Evolutionary conservation across 495 filamentous ascomycete genomes (phyloP), one percentile per base, ranked within the genome.

Genomic region (Penicillium robsamsonii): DNA sequence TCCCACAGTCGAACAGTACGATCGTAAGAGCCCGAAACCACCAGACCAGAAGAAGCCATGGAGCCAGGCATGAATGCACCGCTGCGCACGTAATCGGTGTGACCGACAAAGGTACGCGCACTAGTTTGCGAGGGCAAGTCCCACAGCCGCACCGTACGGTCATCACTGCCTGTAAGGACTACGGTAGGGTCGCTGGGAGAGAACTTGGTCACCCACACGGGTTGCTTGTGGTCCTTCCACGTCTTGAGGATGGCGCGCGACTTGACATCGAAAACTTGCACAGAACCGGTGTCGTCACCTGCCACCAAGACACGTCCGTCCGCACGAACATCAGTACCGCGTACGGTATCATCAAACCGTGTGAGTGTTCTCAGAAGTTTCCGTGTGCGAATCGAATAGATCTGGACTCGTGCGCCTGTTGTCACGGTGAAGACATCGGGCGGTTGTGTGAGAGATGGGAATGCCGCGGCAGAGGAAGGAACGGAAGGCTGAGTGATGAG

Each of bases 1-100:
- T 99, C 94, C 94, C 94, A 99, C 2, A 99, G 66, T 31, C 88
- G 85, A 43, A 97, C 95, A 1, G 92, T 96, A 42, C 88, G 86
- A 70, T 99, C 94, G 75, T 99, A 99, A 71, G 86, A 89, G 45
- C 94, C 94, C 12, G 90, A 90, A 0, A 96, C 85, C 4, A 97
- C 64, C 53, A 95, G 70, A 46, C 87, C 86, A 52, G 84, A 84
- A 1, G 78, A 79, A 55, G 79, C 76, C 71, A 85, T 81, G 6
- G 85, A 84, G 15, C 87, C 88, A 0, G 90, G 89, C 80, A 99
- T 88, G 72, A 93, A 99, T 29, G 81, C 80, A 43, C 89, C 93
- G 59, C 80, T 84, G 25, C 94, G 84, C 20, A 97, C 92, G 69
- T 99, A 99, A 68, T 99, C 94, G 38, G 81, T 79, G 62, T 97